Conservation (phyloP, 2,329 filamentous ascomycete genomes). For the Trichoderma polysporum region DNA sequence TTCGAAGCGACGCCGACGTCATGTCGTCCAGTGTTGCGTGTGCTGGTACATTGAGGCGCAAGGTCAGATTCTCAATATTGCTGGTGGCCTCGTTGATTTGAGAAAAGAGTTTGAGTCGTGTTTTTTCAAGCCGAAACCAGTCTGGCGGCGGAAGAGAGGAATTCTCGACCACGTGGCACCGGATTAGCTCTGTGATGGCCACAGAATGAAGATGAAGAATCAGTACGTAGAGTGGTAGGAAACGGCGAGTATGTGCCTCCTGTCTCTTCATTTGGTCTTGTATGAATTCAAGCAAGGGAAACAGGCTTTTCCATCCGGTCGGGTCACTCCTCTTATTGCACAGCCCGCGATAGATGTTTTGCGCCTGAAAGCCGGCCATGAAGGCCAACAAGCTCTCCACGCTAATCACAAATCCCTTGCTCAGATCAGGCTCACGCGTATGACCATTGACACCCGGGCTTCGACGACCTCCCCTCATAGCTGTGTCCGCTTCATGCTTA, state of each 20-base stretch:
- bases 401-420: slow-evolving; percentile 44
- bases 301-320: slow-evolving; percentile 43
- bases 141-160: slow-evolving; percentile 17
- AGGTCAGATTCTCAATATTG: slow-evolving; percentile 16
- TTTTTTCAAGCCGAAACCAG: slow-evolving; percentile 13
- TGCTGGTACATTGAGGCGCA: slow-evolving; percentile 37
- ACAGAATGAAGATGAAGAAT: slow-evolving; percentile 46
- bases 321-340: slow-evolving; percentile 45
- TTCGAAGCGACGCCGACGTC: slow-evolving; percentile 38
- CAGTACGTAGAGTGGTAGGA: slow-evolving; percentile 43
- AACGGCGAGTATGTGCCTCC: slow-evolving; percentile 31
- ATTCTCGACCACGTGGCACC: slow-evolving; percentile 37
- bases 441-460: slow-evolving; percentile 27
- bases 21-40: slow-evolving; percentile 49
- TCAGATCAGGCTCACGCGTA: slow-evolving; percentile 36
- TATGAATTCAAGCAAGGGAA: slow-evolving; percentile 45
- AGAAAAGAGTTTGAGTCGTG: slow-evolving; percentile 20
- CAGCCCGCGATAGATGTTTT: slow-evolving; percentile 46
- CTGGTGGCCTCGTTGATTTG: slow-evolving; percentile 20
- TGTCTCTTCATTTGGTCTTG: slow-evolving; percentile 41
- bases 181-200: slow-evolving; percentile 47
- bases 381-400: slow-evolving; percentile 54
- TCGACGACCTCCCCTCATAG: slow-evolving; percentile 33
- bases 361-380: slow-evolving; percentile 53
- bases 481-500: slow-evolving; percentile 54